Base-by-base conservation (phyloP, 2,329 filamentous ascomycete genomes). In the Colletotrichum tanaceti region DNA sequence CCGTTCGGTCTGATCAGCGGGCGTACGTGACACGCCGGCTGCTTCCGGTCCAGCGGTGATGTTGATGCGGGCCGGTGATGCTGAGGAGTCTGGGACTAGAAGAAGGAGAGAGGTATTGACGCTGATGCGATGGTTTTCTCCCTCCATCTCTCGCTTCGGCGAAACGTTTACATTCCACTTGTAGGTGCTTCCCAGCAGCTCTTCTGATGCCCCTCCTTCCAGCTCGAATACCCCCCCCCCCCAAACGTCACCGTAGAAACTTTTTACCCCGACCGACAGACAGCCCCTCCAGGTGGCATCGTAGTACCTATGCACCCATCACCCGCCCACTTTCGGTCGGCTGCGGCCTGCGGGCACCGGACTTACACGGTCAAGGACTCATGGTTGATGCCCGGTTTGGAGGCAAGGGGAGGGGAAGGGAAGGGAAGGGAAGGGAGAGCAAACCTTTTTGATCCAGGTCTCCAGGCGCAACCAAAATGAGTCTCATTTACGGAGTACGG, bases 1-100 rank as follows among this genome's bases (percentile, higher is more conserved):
- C 55, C 22, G 55, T 47, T 32, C 22, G 41, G 57, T 47, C 58
- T 61, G 57, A 41, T 65, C 63, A 61, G 57, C 41, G 63, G 61
- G 32, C 35, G 53, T 28, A 4, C 50, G 6, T 58, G 61, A 50
- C 22, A 38, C n/a, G n/a, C 35, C 38, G 35, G 60, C 32, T 20
- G 57, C 43, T 49, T 59, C 39, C 57, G 24, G 57, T 9, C 13
- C 32, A 39, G 32, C 28, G 28, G 28, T 32, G 28, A 22, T 22
- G 28, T 13, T 22, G 28, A 14, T 35, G 28, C 28, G 28, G 28
- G 28, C 28, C 28, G 43, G 6, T 38, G 28, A n/a, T 28, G 54
- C 38, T 57, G 54, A 9, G 28, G 28, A 32, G 28, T 32, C 5
- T 32, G 14, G 18, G 18, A 3, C 13, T 22, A 16, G 35, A 32